Conservation (phyloP, 1,284 basidiomycete species). For the Tilletia walkeri region DNA sequence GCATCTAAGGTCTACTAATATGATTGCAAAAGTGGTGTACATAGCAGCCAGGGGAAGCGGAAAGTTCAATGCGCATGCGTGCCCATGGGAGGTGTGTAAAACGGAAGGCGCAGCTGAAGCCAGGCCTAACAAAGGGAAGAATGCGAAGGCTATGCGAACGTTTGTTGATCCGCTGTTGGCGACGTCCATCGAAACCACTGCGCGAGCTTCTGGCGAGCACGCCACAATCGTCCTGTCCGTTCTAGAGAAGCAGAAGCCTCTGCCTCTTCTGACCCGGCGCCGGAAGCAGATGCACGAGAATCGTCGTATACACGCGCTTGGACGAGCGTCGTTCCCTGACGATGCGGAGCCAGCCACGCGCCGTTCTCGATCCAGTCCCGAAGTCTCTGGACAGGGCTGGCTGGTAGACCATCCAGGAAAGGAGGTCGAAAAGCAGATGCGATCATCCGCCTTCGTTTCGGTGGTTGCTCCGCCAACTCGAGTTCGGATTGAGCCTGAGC, state of each 20-base stretch:
- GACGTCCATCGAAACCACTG: neutral
- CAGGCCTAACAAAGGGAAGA: no score
- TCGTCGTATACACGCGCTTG: slow-evolving; percentile 8
- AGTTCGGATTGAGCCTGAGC: neutral
- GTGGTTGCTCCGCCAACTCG: neutral
- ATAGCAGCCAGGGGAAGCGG: no score
- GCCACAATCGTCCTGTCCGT: neutral
- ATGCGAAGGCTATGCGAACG: no score
- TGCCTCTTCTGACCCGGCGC: neutral
- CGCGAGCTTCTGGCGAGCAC: neutral
- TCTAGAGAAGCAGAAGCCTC: neutral
- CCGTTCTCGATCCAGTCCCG: slow-evolving; percentile 27
- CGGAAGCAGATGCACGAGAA: neutral
- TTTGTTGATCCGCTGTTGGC: no score
- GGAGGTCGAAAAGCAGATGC: slow-evolving; percentile 45
- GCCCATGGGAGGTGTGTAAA: no score
- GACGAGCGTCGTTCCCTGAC: slow-evolving; percentile 11
- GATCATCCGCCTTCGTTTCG: neutral
- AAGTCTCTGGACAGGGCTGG: slow-evolving; percentile 42
- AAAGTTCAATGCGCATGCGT: no score
- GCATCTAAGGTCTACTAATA: no score
- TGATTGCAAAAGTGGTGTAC: no score
- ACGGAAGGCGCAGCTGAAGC: no score
- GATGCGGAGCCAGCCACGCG: slow-evolving; percentile 13
- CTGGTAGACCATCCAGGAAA: slow-evolving; percentile 51